Conservation (phyloP, 805 yeast species). For the Ogataea paradorogensis region DNA sequence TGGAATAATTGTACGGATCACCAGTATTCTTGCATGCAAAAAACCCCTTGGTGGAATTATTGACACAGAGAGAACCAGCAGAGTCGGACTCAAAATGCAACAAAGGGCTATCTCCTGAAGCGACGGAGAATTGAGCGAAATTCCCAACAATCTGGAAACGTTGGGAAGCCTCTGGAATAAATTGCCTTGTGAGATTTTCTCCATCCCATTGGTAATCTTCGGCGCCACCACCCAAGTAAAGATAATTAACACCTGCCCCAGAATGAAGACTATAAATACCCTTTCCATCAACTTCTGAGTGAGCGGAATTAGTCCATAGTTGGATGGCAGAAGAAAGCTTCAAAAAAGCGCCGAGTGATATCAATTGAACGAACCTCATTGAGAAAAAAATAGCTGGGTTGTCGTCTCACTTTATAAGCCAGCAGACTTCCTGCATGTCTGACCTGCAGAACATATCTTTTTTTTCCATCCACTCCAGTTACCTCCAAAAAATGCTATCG, state of each 20-base stretch:
- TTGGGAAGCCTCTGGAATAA: not conserved
- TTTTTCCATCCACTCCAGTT: not conserved
- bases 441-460: not conserved
- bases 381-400: not conserved
- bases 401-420: not conserved
- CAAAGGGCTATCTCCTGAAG: conserved; percentile 4
- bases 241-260: conserved; percentile 47
- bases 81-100: conserved; percentile 7
- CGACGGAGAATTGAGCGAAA: conserved; percentile 8
- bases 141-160: conserved; percentile 1
- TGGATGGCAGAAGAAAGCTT: conserved; percentile 14
- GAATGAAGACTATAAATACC: conserved; percentile 38
- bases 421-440: too few species aligned
- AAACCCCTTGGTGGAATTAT: conserved; percentile 32
- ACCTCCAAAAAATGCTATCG: not conserved
- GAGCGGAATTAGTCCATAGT: conserved; percentile 26
- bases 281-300: conserved; percentile 26
- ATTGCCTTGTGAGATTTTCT: conserved; percentile 1
- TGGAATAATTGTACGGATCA: conserved; percentile 41
- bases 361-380: not conserved
- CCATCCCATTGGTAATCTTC: conserved; percentile 23
- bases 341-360: not conserved
- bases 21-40: conserved; percentile 39
- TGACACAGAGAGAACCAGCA: conserved; percentile 26
- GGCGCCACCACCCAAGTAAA: conserved; percentile 32